Conservation (phyloP, 805 yeast species). For the Saccharomycopsis oosterbeekiorum region DNA sequence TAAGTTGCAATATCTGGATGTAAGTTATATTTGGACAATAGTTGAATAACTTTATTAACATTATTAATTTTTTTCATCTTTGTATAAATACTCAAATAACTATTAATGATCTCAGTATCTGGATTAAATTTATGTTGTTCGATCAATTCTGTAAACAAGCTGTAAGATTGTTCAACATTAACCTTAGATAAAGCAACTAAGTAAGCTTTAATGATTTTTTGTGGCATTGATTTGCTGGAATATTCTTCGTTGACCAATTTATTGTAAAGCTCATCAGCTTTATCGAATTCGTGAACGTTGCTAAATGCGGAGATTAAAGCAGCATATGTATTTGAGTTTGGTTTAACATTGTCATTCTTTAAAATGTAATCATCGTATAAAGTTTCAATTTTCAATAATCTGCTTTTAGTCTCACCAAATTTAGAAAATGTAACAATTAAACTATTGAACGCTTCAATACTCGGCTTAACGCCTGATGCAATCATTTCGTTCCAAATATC, state of each 20-base stretch:
- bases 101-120: conserved; percentile 41
- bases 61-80: conserved; percentile 31
- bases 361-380: conserved; percentile 26
- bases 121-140: conserved; percentile 32
- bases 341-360: conserved; percentile 19
- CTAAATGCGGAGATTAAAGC: conserved; percentile 38
- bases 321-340: conserved; percentile 41
- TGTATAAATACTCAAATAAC: conserved; percentile 35
- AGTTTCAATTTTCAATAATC: conserved; percentile 31
- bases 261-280: conserved; percentile 33
- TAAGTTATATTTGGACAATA: conserved; percentile 33
- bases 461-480: conserved; percentile 31
- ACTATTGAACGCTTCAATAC: conserved; percentile 47
- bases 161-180: conserved; percentile 12
- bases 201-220: conserved; percentile 19
- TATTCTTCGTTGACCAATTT: not conserved
- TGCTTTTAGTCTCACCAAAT: conserved; percentile 22
- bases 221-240: conserved; percentile 17
- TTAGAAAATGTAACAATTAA: conserved; percentile 39
- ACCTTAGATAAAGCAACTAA: conserved; percentile 19
- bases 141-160: conserved; percentile 12
- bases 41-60: conserved; percentile 40
- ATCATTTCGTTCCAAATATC: conserved; percentile 43
- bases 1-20: conserved; percentile 54
- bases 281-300: conserved; percentile 33